These are phyloP conservation scores for Fusarium concolor DNA, from an alignment of 2,329 filamentous ascomycete genomes.

Conservation along the genomic window DNA sequence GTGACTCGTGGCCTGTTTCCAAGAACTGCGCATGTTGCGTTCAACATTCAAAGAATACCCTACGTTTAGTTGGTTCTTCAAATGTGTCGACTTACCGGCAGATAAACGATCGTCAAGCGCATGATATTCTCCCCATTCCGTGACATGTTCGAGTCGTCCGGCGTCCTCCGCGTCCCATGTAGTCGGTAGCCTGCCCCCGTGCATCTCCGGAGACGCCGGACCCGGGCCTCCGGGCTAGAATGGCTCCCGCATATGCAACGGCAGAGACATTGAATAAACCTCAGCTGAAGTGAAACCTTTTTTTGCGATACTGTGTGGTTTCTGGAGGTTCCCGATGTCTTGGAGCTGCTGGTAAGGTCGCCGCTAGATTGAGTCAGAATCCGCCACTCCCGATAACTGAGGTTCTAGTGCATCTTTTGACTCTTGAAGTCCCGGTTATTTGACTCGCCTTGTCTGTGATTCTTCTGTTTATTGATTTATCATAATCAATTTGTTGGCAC, in stretches of 20 bases:
- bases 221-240: slow-evolving; percentile 29
- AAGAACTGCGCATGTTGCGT: slow-evolving; percentile 4
- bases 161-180: slow-evolving; percentile 29
- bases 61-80: not conserved
- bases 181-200: slow-evolving; percentile 30
- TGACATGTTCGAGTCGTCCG: slow-evolving; percentile 31
- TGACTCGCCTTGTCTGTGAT: not conserved
- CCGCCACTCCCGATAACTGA: slow-evolving; percentile 33
- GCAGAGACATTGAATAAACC: not conserved
- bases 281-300: not conserved
- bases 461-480: not conserved
- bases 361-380: slow-evolving; percentile 33
- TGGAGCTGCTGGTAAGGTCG: slow-evolving; percentile 6
- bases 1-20: slow-evolving; percentile 25
- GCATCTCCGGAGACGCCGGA: slow-evolving; percentile 38
- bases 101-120: slow-evolving; percentile 8
- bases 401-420: slow-evolving; percentile 23
- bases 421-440: slow-evolving; percentile 1
- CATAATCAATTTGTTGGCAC: not conserved
- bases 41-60: slow-evolving; percentile 3
- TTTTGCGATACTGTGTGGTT: not conserved
- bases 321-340: slow-evolving; percentile 29
- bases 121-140: slow-evolving; percentile 30
- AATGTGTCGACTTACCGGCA: slow-evolving; percentile 1
- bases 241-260: slow-evolving; percentile 15